phyloP scores from a whole-genome alignment of 441 rosid species.

The Gossypium lobatum region DNA sequence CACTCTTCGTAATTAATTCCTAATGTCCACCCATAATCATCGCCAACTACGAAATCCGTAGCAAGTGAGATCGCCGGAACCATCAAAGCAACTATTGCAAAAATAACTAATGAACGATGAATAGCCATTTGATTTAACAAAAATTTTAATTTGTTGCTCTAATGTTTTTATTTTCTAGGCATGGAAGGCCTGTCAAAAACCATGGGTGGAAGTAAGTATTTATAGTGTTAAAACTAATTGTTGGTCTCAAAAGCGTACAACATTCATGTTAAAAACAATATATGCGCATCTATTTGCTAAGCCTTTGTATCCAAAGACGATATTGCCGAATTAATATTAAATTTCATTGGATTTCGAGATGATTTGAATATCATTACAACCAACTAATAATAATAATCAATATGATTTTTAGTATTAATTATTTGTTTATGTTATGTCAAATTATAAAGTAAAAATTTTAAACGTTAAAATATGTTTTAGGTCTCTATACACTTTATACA shows the following conservation, averaged over 20 bases:
- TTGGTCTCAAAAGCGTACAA: neutral
- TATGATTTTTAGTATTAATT: no score
- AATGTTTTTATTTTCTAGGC: neutral
- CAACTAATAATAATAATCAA: no score
- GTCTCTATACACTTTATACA: no score
- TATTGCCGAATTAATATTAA: neutral
- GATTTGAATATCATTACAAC: no score
- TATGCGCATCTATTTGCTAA: neutral
- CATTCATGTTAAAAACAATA: neutral
- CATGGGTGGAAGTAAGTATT: neutral
- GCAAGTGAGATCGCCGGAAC: constrained; percentile 31
- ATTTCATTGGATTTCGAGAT: no score
- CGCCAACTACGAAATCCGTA: constrained; percentile 30
- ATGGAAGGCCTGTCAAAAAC: neutral
- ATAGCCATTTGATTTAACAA: neutral
- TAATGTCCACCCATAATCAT: constrained; percentile 20
- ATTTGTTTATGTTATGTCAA: no score
- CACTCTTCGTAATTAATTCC: constrained; percentile 23
- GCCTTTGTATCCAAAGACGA: neutral
- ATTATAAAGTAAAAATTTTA: no score
- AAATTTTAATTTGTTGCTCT: neutral
- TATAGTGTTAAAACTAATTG: neutral
- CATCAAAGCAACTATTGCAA: constrained; percentile 19
- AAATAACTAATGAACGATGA: neutral
- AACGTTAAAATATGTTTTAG: no score